These are phyloP conservation scores for Auricularia sp. DNA, from an alignment of 768 basidiomycete genomes.

Conservation along the genomic window DNA sequence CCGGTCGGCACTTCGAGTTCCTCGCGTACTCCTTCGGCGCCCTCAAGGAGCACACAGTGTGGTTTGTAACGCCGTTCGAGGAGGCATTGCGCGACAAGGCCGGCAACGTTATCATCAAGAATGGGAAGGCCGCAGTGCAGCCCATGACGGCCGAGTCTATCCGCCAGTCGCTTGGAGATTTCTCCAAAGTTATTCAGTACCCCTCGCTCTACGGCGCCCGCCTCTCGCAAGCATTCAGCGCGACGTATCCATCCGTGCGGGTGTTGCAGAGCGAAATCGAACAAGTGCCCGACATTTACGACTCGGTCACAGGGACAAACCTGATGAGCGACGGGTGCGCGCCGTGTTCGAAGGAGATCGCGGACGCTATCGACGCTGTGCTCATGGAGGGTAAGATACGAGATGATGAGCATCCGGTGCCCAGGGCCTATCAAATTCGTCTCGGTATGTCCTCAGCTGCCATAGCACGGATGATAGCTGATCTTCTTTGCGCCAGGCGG, in stretches of 20 bases:
- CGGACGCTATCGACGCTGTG: conserved; percentile 38
- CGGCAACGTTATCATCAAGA: conserved; percentile 11
- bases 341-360: conserved; percentile 49
- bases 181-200: conserved; percentile 38
- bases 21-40: conserved; percentile 76
- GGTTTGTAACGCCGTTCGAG: conserved; percentile 67
- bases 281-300: conserved; percentile 57
- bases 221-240: conserved; percentile 74
- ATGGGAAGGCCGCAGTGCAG: background rate
- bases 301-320: conserved; percentile 37
- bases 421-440: background rate
- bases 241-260: conserved; percentile 65
- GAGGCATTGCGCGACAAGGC: conserved; percentile 29
- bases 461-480: background rate
- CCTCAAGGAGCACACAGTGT: conserved; percentile 73
- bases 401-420: background rate
- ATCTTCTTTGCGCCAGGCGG: conserved; percentile 48
- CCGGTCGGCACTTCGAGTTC: conserved; percentile 66
- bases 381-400: conserved; percentile 20
- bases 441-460: background rate
- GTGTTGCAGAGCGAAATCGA: conserved; percentile 36
- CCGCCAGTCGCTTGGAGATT: conserved; percentile 57
- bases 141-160: conserved; percentile 47
- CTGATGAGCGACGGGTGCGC: conserved; percentile 65
- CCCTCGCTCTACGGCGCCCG: conserved; percentile 82